Evolutionary conservation across 2,329 filamentous ascomycete genomes (phyloP).

Genomic region (Claviceps paspali): DNA sequence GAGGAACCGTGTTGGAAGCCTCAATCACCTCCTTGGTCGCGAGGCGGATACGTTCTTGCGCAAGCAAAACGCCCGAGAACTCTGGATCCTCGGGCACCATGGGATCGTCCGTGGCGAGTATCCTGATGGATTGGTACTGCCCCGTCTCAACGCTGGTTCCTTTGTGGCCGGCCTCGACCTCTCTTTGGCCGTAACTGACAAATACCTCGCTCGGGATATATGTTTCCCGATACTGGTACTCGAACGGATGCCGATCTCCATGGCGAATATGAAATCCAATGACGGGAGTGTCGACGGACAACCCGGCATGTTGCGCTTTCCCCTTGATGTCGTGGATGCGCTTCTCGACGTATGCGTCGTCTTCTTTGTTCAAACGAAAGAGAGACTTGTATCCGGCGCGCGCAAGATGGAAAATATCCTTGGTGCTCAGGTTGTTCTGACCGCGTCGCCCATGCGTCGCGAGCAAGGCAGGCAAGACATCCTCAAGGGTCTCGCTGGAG

Average conservation of each 20-base stretch:
- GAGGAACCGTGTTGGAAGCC: constrained; percentile 25
- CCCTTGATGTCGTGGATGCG: constrained; percentile 41
- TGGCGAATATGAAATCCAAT: constrained; percentile 68
- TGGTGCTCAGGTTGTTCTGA: constrained; percentile 14
- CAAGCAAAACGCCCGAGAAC: constrained; percentile 40
- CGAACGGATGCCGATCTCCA: constrained; percentile 63
- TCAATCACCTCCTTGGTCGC: constrained; percentile 43
- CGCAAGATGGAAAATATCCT: constrained; percentile 52
- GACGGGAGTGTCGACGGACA: constrained; percentile 21
- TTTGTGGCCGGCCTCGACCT: constrained; percentile 36
- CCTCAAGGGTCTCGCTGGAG: constrained; percentile 49
- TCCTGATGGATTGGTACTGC: constrained; percentile 28
- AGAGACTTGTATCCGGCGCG: constrained; percentile 57
- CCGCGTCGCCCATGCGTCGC: constrained; percentile 16
- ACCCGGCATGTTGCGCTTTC: constrained; percentile 26
- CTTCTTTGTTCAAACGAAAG: constrained; percentile 52
- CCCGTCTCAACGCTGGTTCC: constrained; percentile 23
- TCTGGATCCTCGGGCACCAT: constrained; percentile 54
- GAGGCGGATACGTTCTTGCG: constrained; percentile 63
- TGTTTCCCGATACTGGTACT: constrained; percentile 60
- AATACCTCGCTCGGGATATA: constrained; percentile 66
- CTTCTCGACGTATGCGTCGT: constrained; percentile 46
- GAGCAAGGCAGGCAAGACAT: constrained; percentile 44
- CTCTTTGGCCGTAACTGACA: constrained; percentile 38
- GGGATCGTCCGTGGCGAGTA: constrained; percentile 72